Percentiles rank a stretch among this genome's conserved stretches.
These are phyloP conservation scores for Decorospora gaudefroyi DNA, from an alignment of 2,329 filamentous ascomycete species.

Conservation along the genomic window DNA sequence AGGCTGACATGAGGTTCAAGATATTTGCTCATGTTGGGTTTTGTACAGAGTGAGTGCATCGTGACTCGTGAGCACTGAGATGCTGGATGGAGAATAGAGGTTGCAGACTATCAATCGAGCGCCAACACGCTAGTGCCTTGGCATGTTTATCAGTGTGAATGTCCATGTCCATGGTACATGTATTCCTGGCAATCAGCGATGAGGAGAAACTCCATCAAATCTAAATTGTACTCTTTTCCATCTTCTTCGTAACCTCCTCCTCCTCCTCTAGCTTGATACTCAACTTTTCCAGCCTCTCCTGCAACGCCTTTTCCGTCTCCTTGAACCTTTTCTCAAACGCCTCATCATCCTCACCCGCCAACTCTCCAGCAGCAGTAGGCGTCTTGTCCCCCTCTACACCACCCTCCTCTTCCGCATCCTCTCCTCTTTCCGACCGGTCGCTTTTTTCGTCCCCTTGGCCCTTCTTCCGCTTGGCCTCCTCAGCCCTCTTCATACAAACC, in stretches of 20 bases:
- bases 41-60: no score
- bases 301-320: constrained; percentile 36
- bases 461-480: constrained; percentile 6
- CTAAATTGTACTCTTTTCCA: background rate
- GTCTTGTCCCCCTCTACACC: constrained; percentile 36
- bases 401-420: constrained; percentile 5
- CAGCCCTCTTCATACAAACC: constrained; percentile 10
- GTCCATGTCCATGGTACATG: no score
- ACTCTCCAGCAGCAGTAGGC: constrained; percentile 32
- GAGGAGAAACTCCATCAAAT: background rate
- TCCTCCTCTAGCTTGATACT: constrained; percentile 33
- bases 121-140: no score
- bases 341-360: constrained; percentile 31
- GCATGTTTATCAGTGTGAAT: no score
- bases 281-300: constrained; percentile 38
- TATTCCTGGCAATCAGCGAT: fast-evolving
- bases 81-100: no score
- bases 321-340: constrained; percentile 35
- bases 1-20: no score
- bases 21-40: no score
- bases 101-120: no score
- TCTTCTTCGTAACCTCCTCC: constrained; percentile 7
- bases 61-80: no score
- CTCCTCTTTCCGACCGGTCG: background rate
- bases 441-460: background rate